Evolutionary conservation across 495 filamentous ascomycete genomes (phyloP).

Genomic region (Aspergillus carlsbadensis): DNA sequence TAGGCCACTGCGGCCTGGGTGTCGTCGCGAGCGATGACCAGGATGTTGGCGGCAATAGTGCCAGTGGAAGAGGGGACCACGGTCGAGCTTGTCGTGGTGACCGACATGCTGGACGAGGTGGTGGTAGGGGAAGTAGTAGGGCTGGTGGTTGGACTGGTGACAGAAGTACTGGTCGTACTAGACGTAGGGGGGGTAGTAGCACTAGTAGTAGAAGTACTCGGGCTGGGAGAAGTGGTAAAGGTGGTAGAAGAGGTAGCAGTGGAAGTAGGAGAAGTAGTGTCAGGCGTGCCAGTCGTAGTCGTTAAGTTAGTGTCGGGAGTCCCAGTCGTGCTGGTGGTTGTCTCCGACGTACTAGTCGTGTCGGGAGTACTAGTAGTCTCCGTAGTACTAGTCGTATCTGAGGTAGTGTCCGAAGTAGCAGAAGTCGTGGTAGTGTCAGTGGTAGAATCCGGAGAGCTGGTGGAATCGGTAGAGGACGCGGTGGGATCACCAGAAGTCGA

Average conservation of each 20-base stretch:
- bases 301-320: not conserved
- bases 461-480: too few species aligned
- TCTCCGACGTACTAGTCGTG: not conserved
- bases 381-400: not conserved
- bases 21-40: conserved; percentile 57
- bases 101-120: conserved; percentile 18
- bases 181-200: conserved; percentile 11
- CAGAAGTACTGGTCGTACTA: conserved; percentile 6
- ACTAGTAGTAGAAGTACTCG: conserved; percentile 8
- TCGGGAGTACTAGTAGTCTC: not conserved
- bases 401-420: not conserved
- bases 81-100: conserved; percentile 19
- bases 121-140: conserved; percentile 4
- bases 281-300: not conserved
- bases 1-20: conserved; percentile 45
- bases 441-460: too few species aligned
- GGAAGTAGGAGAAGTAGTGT: conserved; percentile 17
- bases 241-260: conserved; percentile 9
- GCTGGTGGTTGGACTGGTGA: conserved; percentile 11
- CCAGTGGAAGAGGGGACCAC: conserved; percentile 22
- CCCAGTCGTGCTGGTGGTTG: not conserved
- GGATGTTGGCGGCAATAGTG: conserved; percentile 46
- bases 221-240: conserved; percentile 10
- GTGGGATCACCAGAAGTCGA: not conserved
- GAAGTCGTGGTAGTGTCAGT: not conserved